Evolutionary conservation across 2,329 filamentous ascomycete genomes (phyloP), one percentile per base, ranked within the genome.

Genomic region (Fusarium sp.): DNA sequence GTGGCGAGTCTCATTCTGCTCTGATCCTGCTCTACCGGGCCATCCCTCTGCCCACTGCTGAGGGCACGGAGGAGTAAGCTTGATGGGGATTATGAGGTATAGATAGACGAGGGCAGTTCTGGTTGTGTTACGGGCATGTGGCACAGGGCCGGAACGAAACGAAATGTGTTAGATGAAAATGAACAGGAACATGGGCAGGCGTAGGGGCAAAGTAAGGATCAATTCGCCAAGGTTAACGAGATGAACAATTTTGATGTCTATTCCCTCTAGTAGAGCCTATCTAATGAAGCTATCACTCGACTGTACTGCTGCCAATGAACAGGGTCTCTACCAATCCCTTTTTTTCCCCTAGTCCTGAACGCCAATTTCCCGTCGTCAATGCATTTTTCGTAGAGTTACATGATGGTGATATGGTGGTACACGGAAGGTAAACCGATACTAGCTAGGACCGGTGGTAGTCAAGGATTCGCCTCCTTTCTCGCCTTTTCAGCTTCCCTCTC

Each of bases 1-100:
- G 96, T 76, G 95, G 93, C 71, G 92, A 96, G 81, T 91, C 89
- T 58, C 92, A 96, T 80, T 93, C 91, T 55, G 92, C 92, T 27
- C 85, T 96, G 51, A 93, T 96, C 68, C 82, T 94, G 42, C 85
- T 96, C 25, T 96, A 96, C 81, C 87, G 87, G 71, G 91, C 92
- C 7, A 90, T 94, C 64, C 86, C 90, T 27, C 82, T 94, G 65
- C 90, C 90, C 8, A 81, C 81, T 7, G 82, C 86, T 6, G 86
- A 88, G 29, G 88, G 78, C 9, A 66, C 63, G n/a, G 64, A 77
- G 33, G 73, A 75, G 61, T 77, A 75, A 64, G 40, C 8, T 11
- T 16, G 14, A 31, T 38, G 18, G 27, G 31, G 54, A n/a, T 46
- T 34, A 53, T 10, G 13, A 27, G 14, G 29, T 20, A 56, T 14